Base-by-base conservation (phyloP, 352 stramenopile species). In the Phytophthora pinifolia region DNA sequence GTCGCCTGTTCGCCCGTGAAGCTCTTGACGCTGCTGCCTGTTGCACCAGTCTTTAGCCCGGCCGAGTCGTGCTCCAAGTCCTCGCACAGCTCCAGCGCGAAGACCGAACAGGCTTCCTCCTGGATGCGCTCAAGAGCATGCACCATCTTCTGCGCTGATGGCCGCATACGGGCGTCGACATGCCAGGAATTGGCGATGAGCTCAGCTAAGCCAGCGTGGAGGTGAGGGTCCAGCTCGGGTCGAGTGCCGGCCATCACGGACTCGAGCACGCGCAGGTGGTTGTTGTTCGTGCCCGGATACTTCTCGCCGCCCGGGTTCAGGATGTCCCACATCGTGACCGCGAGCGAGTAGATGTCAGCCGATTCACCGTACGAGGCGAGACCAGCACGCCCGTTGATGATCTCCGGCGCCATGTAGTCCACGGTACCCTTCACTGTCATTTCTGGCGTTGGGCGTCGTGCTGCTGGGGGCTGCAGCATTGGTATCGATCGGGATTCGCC, bases 241-340 rank as follows among this genome's bases (percentile, higher is more conserved):
- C 74, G 49, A 1, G 25, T 50, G 13, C 77, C 77, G n/a, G 64
- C 57, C 1, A 81, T 62, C 4, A 88, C 77, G 10, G 59, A 56
- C 25, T 78, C 65, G 15, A 88, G 79, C 0, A 86, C 62, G 2
- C 58, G 72, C 15, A 88, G 42, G 47, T 84, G 71, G 34, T 86
- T 88, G 44, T 81, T 76, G 34, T 72, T 66, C 5, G 60, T 60
- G 6, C 36, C 42, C 9, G 72, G 72, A 36, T 79, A 88, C 22
- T 88, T 88, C 29, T 78, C 72, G 31, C 27, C 30, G 12, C 57
- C 62, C 1, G 77, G 77, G 32, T 88, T 67, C 3, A 80, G 22
- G 20, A 92, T 73, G 42, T 92, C 78, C 81, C 83, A 90, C 58
- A 92, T 70, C 10, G 79, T 89, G 53, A 92, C 79, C 10, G 59